Percentiles rank a stretch among this genome's conserved stretches.
These are phyloP conservation scores for Botrytis deweyae DNA, from an alignment of 2,329 filamentous ascomycete species.

Conservation along the genomic window DNA sequence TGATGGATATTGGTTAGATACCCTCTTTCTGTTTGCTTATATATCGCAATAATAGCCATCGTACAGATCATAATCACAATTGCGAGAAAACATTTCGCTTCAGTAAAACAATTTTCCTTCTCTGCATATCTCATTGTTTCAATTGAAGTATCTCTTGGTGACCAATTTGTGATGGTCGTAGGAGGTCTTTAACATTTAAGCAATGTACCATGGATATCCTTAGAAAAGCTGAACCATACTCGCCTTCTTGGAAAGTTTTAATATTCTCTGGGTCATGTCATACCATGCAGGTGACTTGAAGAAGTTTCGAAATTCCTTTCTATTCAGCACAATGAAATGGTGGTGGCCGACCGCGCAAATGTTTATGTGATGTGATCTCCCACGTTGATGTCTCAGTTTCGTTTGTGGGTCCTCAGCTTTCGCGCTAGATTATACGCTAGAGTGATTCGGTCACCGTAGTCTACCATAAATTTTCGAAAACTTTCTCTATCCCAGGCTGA, in stretches of 20 bases:
- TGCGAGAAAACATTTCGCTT: not conserved
- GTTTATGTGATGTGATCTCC: not conserved
- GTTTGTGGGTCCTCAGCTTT: not conserved
- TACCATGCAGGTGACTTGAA: not conserved
- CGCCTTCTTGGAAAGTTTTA: not conserved
- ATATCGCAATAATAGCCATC: slow-evolving; percentile 21
- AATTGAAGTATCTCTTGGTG: not conserved
- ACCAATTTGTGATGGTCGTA: not conserved
- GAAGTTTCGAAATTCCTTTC: no score
- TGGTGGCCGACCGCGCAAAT: not conserved
- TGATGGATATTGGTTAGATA: slow-evolving; percentile 3
- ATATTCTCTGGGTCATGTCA: not conserved
- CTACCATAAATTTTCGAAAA: slow-evolving; percentile 12
- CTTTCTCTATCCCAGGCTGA: not conserved
- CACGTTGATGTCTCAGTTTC: not conserved
- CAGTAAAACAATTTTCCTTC: not conserved
- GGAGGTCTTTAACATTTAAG: not conserved
- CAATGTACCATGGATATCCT: not conserved
- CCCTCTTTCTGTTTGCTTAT: slow-evolving; percentile 11
- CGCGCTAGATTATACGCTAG: not conserved
- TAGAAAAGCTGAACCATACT: not conserved
- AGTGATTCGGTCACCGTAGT: slow-evolving; percentile 8
- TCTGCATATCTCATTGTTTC: not conserved
- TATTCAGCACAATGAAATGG: not conserved
- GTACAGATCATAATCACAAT: not conserved